Percentiles rank a stretch among this genome's conserved stretches.
Evolutionary conservation across 1,139 yeast species (phyloP).

Genomic region (Diutina neorugosa): DNA sequence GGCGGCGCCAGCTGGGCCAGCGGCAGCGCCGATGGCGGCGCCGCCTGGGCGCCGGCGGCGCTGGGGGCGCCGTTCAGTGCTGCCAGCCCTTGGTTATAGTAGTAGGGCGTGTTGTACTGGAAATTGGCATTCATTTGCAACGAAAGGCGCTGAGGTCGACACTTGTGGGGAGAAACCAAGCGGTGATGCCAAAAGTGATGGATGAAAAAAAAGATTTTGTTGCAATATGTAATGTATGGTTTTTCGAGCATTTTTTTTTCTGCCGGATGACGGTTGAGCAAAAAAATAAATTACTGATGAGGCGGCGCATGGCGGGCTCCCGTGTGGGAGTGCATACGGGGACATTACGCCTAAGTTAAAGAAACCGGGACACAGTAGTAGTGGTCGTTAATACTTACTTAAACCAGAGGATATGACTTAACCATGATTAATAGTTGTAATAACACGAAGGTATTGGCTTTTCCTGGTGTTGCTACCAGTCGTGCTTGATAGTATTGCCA

Average conservation of each 20-base stretch:
- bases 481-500: too few relatives aligned
- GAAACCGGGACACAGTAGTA: too few relatives aligned
- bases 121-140: slow-evolving; percentile 1
- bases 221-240: slow-evolving; percentile 3
- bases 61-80: slow-evolving; percentile 2
- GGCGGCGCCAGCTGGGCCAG: slow-evolving; percentile 8
- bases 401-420: too few relatives aligned
- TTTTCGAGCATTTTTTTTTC: background rate
- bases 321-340: too few relatives aligned
- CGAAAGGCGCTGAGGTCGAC: background rate
- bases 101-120: slow-evolving; percentile 3
- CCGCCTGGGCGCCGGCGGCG: background rate
- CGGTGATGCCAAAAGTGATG: background rate
- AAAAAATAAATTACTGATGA: background rate
- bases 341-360: too few relatives aligned
- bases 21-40: slow-evolving; percentile 6
- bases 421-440: too few relatives aligned
- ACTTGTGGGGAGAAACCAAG: background rate
- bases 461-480: too few relatives aligned
- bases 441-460: too few relatives aligned
- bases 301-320: background rate
- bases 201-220: slow-evolving; percentile 3
- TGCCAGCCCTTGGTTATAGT: background rate
- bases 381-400: too few relatives aligned
- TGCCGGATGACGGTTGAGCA: slow-evolving; percentile 4